A percentile compares a stretch with the other conserved stretches of the same genome.
Conservation (phyloP, 495 filamentous ascomycete species). For the Talaromyces stipitatus region DNA sequence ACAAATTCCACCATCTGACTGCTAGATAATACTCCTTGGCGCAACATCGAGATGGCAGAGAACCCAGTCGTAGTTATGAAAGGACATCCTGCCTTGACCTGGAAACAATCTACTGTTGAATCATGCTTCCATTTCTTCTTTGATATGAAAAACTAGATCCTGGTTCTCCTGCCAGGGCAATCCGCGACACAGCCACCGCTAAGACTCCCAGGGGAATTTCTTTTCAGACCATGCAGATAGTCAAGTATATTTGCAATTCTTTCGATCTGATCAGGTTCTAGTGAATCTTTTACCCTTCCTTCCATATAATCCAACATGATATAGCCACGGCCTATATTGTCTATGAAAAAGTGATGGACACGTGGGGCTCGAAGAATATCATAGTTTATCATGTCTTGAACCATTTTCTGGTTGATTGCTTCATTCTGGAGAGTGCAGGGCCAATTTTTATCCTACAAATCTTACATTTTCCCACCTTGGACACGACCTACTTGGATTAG, state of each 20-base stretch:
- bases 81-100: slow-evolving; percentile 10
- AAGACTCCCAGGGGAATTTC: slow-evolving; percentile 14
- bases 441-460: too few species aligned
- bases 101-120: slow-evolving; percentile 17
- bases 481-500: too few species aligned
- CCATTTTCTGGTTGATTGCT: slow-evolving; percentile 20
- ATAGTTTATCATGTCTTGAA: slow-evolving; percentile 20
- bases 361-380: slow-evolving; percentile 22
- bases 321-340: slow-evolving; percentile 17
- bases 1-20: slow-evolving; percentile 15
- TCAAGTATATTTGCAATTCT: slow-evolving; percentile 14
- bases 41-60: slow-evolving; percentile 21
- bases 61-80: slow-evolving; percentile 12
- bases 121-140: slow-evolving; percentile 15
- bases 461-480: too few species aligned
- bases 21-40: slow-evolving; percentile 18
- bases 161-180: slow-evolving; percentile 16
- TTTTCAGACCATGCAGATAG: slow-evolving; percentile 15
- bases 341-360: slow-evolving; percentile 21
- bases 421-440: too few species aligned
- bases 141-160: slow-evolving; percentile 10
- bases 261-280: slow-evolving; percentile 13
- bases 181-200: slow-evolving; percentile 13
- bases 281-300: slow-evolving; percentile 16
- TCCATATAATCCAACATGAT: slow-evolving; percentile 27